These are phyloP conservation scores for Populus simonii DNA, from an alignment of 345 rosid species.

Conservation along the genomic window DNA sequence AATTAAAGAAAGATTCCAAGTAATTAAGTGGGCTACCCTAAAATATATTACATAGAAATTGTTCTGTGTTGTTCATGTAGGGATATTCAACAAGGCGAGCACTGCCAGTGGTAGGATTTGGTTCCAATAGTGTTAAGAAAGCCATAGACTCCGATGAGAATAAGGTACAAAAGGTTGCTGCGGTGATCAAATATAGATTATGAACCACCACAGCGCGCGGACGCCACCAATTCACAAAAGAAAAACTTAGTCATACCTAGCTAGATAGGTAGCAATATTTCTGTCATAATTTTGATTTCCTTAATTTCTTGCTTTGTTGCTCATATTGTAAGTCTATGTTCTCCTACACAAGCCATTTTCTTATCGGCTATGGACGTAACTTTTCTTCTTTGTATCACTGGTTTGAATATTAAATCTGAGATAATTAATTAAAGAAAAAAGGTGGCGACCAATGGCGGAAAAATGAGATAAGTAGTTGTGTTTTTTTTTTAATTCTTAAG, in stretches of 20 bases:
- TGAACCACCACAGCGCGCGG: constrained; percentile 20
- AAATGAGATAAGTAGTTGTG: no score
- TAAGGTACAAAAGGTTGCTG: constrained; percentile 2
- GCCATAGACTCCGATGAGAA: neutral
- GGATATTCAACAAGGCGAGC: constrained; percentile 20
- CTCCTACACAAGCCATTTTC: no score
- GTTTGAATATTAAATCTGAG: no score
- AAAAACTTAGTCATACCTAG: neutral
- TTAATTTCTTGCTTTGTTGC: no score
- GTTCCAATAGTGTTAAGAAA: neutral
- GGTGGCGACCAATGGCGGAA: no score
- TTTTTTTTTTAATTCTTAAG: no score
- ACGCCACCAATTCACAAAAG: constrained; percentile 34
- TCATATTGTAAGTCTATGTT: no score
- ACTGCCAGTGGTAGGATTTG: constrained; percentile 5
- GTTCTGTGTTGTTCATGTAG: neutral
- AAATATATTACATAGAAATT: neutral
- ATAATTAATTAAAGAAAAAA: no score
- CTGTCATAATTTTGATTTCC: no score
- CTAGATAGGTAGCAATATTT: no score
- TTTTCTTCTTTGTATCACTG: no score
- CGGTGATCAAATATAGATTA: constrained; percentile 17
- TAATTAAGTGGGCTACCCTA: neutral
- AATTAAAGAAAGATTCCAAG: neutral
- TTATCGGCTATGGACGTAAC: no score